Percentiles rank a stretch among this genome's conserved stretches.
phyloP scores from a whole-genome alignment of 2,329 filamentous ascomycete species.

The Beauveria rudraprayagi region DNA sequence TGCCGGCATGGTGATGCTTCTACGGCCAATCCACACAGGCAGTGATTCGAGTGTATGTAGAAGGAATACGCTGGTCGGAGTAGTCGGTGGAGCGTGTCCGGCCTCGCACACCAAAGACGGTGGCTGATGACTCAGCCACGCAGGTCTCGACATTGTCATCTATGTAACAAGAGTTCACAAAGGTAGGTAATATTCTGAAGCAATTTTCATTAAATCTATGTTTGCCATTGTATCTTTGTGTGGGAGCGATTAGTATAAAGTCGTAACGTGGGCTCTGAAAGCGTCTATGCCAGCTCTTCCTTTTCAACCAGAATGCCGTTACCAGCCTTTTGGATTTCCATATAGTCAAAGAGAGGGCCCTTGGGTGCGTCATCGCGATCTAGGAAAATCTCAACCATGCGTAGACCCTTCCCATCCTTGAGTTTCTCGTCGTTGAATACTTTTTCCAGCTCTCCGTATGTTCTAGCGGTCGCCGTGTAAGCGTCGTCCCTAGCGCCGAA shows the following conservation, averaged over 20 bases:
- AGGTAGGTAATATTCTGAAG: neutral
- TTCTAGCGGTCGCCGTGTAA: conserved; percentile 31
- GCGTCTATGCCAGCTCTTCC: neutral
- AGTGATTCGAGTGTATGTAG: neutral
- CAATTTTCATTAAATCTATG: neutral
- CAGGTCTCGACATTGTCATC: no score
- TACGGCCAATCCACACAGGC: neutral
- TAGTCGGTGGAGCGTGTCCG: neutral
- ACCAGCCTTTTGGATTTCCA: conserved; percentile 13
- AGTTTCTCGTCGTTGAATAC: conserved; percentile 21
- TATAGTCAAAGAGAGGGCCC: conserved; percentile 15
- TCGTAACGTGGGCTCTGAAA: neutral
- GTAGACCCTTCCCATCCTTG: conserved; percentile 17
- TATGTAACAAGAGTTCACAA: no score
- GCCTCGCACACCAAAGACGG: neutral
- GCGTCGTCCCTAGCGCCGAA: conserved; percentile 37
- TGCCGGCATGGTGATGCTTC: conserved; percentile 6
- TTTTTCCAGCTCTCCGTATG: conserved; percentile 36
- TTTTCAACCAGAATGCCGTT: conserved; percentile 7
- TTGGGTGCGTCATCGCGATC: conserved; percentile 24
- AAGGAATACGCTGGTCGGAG: neutral
- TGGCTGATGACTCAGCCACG: neutral
- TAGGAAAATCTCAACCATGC: conserved; percentile 26
- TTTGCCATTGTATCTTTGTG: neutral
- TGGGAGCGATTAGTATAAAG: neutral